Percentiles rank a stretch among this genome's conserved stretches.
phyloP scores from a whole-genome alignment of 208 protist species.

The Leishmania martiniquensis region DNA sequence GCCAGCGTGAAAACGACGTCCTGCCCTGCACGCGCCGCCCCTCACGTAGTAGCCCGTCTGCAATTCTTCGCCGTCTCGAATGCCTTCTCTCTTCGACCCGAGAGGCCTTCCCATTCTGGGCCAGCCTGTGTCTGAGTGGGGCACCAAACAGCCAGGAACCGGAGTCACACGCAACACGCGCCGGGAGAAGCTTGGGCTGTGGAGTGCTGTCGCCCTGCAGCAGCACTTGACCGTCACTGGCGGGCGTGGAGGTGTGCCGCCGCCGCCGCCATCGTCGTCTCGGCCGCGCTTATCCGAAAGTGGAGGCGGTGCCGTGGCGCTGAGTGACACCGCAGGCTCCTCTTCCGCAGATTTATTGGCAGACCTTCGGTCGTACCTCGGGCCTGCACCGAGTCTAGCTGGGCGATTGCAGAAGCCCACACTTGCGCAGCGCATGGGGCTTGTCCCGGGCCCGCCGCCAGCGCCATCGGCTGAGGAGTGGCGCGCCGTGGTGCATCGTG shows the following conservation, averaged over 20 bases:
- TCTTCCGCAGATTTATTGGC: not conserved
- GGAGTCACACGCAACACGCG: constrained; percentile 21
- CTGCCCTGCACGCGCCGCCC: not conserved
- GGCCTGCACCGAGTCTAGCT: constrained; percentile 13
- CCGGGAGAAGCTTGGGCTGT: constrained; percentile 69
- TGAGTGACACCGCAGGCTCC: not conserved
- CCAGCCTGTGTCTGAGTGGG: constrained; percentile 36
- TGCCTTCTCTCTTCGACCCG: not conserved
- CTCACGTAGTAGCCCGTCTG: not conserved
- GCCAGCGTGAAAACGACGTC: too few relatives aligned
- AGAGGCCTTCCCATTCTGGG: constrained; percentile 48
- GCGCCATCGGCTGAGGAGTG: constrained; percentile 76
- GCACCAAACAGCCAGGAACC: constrained; percentile 7
- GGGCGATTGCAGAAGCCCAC: constrained; percentile 53
- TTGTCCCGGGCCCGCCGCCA: constrained; percentile 69
- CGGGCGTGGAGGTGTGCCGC: constrained; percentile 24
- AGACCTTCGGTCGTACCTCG: constrained; percentile 26
- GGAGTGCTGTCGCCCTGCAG: constrained; percentile 89
- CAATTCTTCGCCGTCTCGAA: not conserved
- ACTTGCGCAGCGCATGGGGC: constrained; percentile 86
- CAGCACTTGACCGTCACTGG: constrained; percentile 75
- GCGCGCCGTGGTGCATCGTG: constrained; percentile 51
- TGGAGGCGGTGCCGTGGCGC: not conserved
- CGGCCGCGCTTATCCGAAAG: not conserved
- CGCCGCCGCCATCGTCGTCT: constrained; percentile 15